Conservation (phyloP, 306 rosid genomes). For the Astragalus glycyphyllos region DNA sequence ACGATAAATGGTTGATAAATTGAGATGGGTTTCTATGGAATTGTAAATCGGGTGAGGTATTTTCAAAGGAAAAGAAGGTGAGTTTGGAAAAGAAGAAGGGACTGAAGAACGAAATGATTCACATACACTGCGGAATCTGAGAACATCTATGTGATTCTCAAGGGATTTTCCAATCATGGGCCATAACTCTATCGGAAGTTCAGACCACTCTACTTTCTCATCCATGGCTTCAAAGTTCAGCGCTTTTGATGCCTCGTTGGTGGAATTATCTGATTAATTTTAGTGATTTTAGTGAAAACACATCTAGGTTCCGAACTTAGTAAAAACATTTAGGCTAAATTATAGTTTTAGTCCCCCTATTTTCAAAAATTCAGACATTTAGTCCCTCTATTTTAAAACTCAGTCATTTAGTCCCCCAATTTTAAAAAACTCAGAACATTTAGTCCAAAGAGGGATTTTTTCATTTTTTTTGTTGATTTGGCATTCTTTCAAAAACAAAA, state of each 20-base stretch:
- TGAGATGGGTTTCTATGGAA: not conserved
- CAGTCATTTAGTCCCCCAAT: too few species aligned
- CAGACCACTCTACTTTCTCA: slow-evolving; percentile 49
- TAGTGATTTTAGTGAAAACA: too few species aligned
- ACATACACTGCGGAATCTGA: slow-evolving; percentile 66
- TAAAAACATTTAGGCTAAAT: too few species aligned
- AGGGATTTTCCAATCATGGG: slow-evolving; percentile 49
- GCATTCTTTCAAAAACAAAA: too few species aligned
- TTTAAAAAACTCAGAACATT: too few species aligned
- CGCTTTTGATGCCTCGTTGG: not conserved
- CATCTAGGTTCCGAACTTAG: too few species aligned
- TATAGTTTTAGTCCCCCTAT: too few species aligned
- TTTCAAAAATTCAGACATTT: too few species aligned
- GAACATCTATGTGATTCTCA: slow-evolving; percentile 48
- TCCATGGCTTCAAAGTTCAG: slow-evolving; percentile 15
- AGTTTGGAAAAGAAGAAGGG: slow-evolving; percentile 37
- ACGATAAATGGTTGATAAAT: slow-evolving; percentile 44
- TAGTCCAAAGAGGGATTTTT: too few species aligned
- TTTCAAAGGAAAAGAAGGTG: slow-evolving; percentile 46
- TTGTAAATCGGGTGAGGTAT: slow-evolving; percentile 36
- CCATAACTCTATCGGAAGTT: slow-evolving; percentile 65
- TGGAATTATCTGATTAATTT: too few species aligned
- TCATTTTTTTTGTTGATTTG: too few species aligned
- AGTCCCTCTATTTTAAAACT: too few species aligned
- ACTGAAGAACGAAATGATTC: slow-evolving; percentile 50